These are phyloP conservation scores for Clarireedia hainanense DNA, from an alignment of 2,329 filamentous ascomycete genomes.

Conservation along the genomic window DNA sequence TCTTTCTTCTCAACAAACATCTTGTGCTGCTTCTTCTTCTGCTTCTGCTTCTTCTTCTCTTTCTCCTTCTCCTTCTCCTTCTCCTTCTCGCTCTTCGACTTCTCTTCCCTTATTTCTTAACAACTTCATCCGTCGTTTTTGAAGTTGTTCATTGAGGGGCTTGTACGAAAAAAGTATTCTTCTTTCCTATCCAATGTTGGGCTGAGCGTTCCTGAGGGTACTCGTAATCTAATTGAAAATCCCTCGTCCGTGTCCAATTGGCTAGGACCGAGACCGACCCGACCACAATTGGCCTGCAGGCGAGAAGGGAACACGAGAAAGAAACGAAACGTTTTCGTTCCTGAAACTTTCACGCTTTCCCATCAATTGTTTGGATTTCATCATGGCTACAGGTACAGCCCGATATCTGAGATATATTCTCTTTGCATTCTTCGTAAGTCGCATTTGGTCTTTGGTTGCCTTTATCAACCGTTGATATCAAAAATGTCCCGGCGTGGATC, in stretches of 20 bases:
- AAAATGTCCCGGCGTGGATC: neutral
- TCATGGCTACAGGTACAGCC: slow-evolving; percentile 34
- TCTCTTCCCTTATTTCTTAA: neutral
- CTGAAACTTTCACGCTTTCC: too few relatives aligned
- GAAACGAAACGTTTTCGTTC: neutral
- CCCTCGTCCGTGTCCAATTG: slow-evolving; percentile 4
- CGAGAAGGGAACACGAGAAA: neutral
- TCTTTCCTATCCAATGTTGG: too few relatives aligned
- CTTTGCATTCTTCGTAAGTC: slow-evolving; percentile 73
- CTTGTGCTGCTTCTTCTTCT: neutral
- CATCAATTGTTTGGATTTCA: neutral
- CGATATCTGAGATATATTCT: slow-evolving; percentile 72
- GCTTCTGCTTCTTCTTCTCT: too few relatives aligned
- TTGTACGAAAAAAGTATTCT: too few relatives aligned
- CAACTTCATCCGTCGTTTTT: neutral
- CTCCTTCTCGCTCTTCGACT: too few relatives aligned
- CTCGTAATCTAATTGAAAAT: too few relatives aligned
- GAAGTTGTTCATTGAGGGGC: neutral
- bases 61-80: too few relatives aligned
- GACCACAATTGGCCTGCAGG: neutral
- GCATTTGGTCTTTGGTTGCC: neutral
- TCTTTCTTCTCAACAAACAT: too few relatives aligned
- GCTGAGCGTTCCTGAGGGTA: too few relatives aligned
- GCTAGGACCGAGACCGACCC: neutral
- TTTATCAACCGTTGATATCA: neutral